Conservation (phyloP, 164 flowering plant genomes). For the Saururus chinensis region DNA sequence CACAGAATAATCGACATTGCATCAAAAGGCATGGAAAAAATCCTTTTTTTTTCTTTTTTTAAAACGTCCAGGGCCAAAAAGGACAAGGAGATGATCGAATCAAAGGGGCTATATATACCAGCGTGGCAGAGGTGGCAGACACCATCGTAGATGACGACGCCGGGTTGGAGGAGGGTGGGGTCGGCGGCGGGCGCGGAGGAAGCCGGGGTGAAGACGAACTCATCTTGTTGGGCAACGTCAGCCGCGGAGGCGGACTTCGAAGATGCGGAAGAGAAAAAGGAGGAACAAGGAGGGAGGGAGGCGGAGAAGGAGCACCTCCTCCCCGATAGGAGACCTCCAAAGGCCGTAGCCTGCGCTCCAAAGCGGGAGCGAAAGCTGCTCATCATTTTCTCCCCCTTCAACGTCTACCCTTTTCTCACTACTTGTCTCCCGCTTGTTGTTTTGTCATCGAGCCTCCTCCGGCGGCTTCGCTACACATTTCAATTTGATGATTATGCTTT, state of each 20-base stretch:
- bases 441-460: no score
- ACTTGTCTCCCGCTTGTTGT: no score
- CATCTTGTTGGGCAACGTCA: not conserved
- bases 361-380: not conserved
- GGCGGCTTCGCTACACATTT: no score
- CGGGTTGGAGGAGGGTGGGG: constrained; percentile 61
- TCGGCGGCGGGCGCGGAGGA: not conserved
- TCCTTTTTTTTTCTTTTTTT: no score
- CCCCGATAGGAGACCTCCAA: not conserved
- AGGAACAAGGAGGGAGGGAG: not conserved
- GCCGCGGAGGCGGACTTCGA: not conserved
- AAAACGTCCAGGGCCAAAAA: not conserved
- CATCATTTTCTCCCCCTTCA: not conserved
- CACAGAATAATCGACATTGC: no score
- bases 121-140: constrained; percentile 87
- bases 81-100: not conserved
- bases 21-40: no score
- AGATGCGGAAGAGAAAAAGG: not conserved
- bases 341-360: not conserved
- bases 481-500: no score
- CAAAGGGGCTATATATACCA: constrained; percentile 21
- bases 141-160: constrained; percentile 82
- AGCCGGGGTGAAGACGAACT: not conserved
- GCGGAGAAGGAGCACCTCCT: not conserved
- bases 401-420: not conserved